Conservation (phyloP, 2,329 filamentous ascomycete genomes). For the Meredithiella fracta region DNA sequence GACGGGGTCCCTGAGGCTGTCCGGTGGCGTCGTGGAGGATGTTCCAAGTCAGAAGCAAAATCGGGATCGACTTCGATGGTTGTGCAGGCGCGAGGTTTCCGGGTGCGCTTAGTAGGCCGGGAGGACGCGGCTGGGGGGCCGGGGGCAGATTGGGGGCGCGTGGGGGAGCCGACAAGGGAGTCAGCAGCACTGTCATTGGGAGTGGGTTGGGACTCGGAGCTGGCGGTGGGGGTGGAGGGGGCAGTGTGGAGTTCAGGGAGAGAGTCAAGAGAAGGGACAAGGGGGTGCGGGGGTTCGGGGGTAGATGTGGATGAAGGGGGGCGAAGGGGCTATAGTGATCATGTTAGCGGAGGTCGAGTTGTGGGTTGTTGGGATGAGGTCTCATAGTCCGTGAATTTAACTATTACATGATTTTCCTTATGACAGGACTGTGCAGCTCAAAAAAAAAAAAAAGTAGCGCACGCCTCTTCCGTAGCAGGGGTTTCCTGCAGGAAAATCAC, state of each 20-base stretch:
- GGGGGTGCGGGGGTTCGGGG: not conserved
- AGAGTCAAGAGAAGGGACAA: conserved; percentile 6
- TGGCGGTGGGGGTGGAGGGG: conserved; percentile 9
- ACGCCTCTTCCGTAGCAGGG: no score
- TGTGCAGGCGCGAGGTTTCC: conserved; percentile 19
- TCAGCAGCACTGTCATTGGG: conserved; percentile 8
- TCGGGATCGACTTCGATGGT: conserved; percentile 14
- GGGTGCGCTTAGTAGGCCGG: conserved; percentile 4
- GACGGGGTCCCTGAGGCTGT: not conserved
- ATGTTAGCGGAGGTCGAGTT: no score
- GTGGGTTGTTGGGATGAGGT: no score
- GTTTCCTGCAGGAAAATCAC: no score
- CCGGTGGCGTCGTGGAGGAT: conserved; percentile 11
- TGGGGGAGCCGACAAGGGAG: conserved; percentile 4
- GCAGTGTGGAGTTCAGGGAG: conserved; percentile 11
- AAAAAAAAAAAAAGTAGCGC: no score
- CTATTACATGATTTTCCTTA: no score
- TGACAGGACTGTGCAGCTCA: not conserved
- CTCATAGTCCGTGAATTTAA: no score
- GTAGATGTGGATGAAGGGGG: not conserved
- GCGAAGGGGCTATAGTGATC: not conserved
- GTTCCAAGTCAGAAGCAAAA: conserved; percentile 14
- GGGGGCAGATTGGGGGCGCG: not conserved
- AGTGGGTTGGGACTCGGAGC: conserved; percentile 10
- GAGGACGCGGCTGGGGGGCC: not conserved